phyloP scores from a whole-genome alignment of 306 rosid genomes.

The Rosa persica region DNA sequence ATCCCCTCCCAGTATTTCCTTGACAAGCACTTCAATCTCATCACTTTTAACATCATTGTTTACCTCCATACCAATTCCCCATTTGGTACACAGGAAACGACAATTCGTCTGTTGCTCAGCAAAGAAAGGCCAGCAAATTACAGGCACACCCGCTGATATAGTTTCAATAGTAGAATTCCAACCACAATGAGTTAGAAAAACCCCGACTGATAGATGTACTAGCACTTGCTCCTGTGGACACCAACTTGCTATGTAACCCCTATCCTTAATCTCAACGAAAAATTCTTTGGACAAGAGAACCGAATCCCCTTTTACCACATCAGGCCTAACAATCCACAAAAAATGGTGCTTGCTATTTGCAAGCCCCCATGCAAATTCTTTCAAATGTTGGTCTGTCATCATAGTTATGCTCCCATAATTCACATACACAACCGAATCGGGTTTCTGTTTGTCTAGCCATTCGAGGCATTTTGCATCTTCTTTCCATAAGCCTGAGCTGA shows the following conservation, averaged over 20 bases:
- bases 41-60: conserved; percentile 35
- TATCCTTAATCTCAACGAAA: conserved; percentile 31
- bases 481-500: conserved; percentile 36
- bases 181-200: conserved; percentile 50
- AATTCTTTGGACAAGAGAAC: conserved; percentile 27
- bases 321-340: conserved; percentile 47
- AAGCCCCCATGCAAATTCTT: conserved; percentile 52
- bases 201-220: conserved; percentile 42
- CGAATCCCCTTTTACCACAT: conserved; percentile 33
- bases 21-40: conserved; percentile 32
- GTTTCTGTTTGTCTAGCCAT: conserved; percentile 39
- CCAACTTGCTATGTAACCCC: conserved; percentile 44
- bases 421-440: conserved; percentile 40
- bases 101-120: conserved; percentile 52
- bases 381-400: conserved; percentile 33
- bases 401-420: conserved; percentile 39
- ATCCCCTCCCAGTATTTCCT: conserved; percentile 39
- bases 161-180: conserved; percentile 51
- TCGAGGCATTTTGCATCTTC: conserved; percentile 37
- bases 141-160: conserved; percentile 39
- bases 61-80: conserved; percentile 45
- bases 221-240: conserved; percentile 45
- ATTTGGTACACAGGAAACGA: conserved; percentile 32
- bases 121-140: conserved; percentile 56
- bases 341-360: conserved; percentile 43